A percentile compares a stretch with the other conserved stretches of the same genome.
Evolutionary conservation across 805 yeast species (phyloP).

Genomic region (Ogataea parapolymorpha): DNA sequence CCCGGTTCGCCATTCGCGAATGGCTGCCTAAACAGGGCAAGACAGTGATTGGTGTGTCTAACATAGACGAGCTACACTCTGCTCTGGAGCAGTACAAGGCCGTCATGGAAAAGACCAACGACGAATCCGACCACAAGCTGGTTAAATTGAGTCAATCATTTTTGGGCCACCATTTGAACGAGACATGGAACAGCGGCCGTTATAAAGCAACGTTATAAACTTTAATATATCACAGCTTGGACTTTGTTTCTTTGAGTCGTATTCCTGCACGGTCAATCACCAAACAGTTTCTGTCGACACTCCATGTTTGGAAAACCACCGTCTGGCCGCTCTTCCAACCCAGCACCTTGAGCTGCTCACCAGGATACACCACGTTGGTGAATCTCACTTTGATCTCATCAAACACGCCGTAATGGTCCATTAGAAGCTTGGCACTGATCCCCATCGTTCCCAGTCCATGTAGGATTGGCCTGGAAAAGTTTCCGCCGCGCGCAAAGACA

Average conservation of each 20-base stretch:
- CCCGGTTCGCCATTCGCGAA: slow-evolving; percentile 64
- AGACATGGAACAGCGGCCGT: slow-evolving; percentile 52
- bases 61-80: slow-evolving; percentile 54
- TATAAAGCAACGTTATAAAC: slow-evolving; percentile 6
- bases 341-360: slow-evolving; percentile 74
- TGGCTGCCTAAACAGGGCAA: slow-evolving; percentile 54
- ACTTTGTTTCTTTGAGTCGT: slow-evolving; percentile 39
- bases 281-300: slow-evolving; percentile 69
- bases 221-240: slow-evolving; percentile 23
- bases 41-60: slow-evolving; percentile 78
- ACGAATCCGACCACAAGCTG: slow-evolving; percentile 41
- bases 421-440: slow-evolving; percentile 67
- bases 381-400: slow-evolving; percentile 87
- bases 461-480: slow-evolving; percentile 80
- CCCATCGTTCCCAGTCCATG: slow-evolving; percentile 94
- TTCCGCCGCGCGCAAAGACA: slow-evolving; percentile 79
- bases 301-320: slow-evolving; percentile 77
- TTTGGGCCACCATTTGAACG: slow-evolving; percentile 56
- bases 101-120: slow-evolving; percentile 37
- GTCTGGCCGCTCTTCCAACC: slow-evolving; percentile 81
- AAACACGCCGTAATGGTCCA: slow-evolving; percentile 77
- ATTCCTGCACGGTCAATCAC: slow-evolving; percentile 89
- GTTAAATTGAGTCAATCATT: slow-evolving; percentile 41
- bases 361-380: slow-evolving; percentile 90
- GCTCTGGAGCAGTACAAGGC: slow-evolving; percentile 59